Base-by-base conservation (phyloP, 1,284 basidiomycete genomes). In the Serendipita sp. region DNA sequence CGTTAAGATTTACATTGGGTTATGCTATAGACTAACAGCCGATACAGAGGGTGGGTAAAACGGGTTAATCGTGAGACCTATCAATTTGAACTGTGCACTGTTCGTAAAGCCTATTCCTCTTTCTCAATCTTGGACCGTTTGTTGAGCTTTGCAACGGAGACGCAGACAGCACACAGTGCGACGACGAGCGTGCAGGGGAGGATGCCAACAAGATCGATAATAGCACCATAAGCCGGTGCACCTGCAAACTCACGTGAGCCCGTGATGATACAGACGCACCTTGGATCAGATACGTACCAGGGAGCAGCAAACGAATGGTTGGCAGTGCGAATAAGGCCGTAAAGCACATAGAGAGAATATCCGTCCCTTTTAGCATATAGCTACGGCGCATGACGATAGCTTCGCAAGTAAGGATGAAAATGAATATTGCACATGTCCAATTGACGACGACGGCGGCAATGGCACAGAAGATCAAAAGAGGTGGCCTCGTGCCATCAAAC, bases 371-470 rank as follows among this genome's bases (percentile, higher is more conserved):
- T 10, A 58, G 26, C 53, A 58, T 58, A n/a, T 30, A 58, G 15
- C 53, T 35, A 26, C 53, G 53, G n/a, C 53, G 53, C 53, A 58
- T 58, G 26, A 58, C 32, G 6, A 58, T 58, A n/a, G 32, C 53
- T 2, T 58, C 53, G 53, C 53, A 58, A 6, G 53, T 58, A 32
- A 58, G 53, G 15, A 58, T 34, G 30, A 58, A 58, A 26, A 58
- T 58, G 53, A 58, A 58, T 10, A 58, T 10, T n/a, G 53, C 32
- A 8, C 22, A 58, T 34, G 53, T 58, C 53, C 53, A 58, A 32
- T 58, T 58, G 22, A 58, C 53, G 10, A 58, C 32, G n/a, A 58
- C 53, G n/a, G 53, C 53, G 10, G 32, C 32, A 58, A 58, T 32
- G 10, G 53, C 53, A n/a, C 22, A 17, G n/a, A 58, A 58, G 17